These are phyloP conservation scores for Aspergillus nanangensis DNA, from an alignment of 495 filamentous ascomycete species.

Conservation along the genomic window DNA sequence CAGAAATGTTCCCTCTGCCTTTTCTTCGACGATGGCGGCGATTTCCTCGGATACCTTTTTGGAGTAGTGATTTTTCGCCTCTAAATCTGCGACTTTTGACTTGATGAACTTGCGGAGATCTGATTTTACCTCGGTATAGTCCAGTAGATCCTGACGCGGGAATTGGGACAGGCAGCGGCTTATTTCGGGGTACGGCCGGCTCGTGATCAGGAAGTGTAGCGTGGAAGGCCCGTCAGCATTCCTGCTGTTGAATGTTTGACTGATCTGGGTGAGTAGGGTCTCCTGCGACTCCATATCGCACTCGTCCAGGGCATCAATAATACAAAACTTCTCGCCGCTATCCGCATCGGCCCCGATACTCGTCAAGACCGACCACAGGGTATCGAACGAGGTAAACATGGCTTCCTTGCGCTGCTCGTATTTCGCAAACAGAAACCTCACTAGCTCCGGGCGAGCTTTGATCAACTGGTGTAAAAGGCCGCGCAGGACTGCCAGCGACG, in stretches of 20 bases:
- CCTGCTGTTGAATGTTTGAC: background rate
- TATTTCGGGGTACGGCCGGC: constrained; percentile 22
- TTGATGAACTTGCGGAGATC: constrained; percentile 19
- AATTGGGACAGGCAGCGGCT: constrained; percentile 10
- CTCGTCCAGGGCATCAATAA: constrained; percentile 27
- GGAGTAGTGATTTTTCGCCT: constrained; percentile 13
- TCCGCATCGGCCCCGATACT: background rate
- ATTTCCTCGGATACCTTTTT: constrained; percentile 5
- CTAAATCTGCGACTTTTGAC: constrained; percentile 15
- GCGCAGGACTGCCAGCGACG: background rate
- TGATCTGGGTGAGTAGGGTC: constrained; percentile 13
- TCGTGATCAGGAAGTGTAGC: constrained; percentile 20
- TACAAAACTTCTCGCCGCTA: constrained; percentile 10
- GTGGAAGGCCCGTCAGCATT: background rate
- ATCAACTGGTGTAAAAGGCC: background rate
- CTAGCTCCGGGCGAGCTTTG: background rate
- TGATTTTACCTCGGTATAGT: constrained; percentile 6
- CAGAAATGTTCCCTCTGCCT: constrained; percentile 28
- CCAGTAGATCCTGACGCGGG: constrained; percentile 6
- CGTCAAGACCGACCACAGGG: constrained; percentile 5
- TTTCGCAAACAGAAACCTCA: background rate
- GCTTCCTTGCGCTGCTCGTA: background rate
- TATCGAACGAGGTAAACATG: constrained; percentile 2
- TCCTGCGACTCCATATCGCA: constrained; percentile 15
- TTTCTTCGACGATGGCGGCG: constrained; percentile 14